Evolutionary conservation across 2,329 filamentous ascomycete species (phyloP), one percentile per base, ranked within the genome.

Genomic region (Colletotrichum karsti): DNA sequence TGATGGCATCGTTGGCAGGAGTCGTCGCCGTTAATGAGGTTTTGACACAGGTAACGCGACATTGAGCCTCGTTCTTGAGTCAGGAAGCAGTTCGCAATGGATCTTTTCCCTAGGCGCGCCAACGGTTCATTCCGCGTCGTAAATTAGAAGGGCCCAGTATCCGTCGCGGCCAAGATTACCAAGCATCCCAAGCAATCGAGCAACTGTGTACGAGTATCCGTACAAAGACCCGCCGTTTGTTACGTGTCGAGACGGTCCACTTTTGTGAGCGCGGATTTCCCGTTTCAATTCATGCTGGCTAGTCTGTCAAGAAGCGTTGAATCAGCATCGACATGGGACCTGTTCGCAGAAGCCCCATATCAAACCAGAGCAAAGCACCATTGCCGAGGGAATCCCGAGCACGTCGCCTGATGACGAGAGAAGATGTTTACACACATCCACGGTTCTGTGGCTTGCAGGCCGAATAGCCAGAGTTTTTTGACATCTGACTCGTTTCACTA

Each of bases 211-310:
- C n/a, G n/a, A n/a, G n/a, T n/a, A n/a, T n/a, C n/a, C 46, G 30
- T 13, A 44, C 9, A 33, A 18, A 42, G 42, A 53, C 64, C 63
- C 60, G 51, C 60, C 60, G 33, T 54, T 58, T 46, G 24, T 67
- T 64, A 58, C 46, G 64, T 63, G 61, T 58, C 37, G 37, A 42
- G 51, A 51, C 51, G 51, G 44, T 67, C 59, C 51, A 67, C 64
- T 39, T 20, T 18, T 18, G 46, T 15, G 54, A 50, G 56, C 51
- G 28, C 41, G 26, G 41, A 35, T 10, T 26, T 50, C 57, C 30
- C 44, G 51, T 30, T 51, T 30, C 51, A 26, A 22, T n/a, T 30
- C 35, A 53, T 37, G 37, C 50, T 53, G 20, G 54, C 22, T 42
- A 24, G 5, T 28, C 54, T 28, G 50, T 20, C 35, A n/a, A 22